Percentiles rank a stretch among this genome's conserved stretches.
Evolutionary conservation across 768 basidiomycete genomes (phyloP).

Genomic region (Favolaschia claudopus): DNA sequence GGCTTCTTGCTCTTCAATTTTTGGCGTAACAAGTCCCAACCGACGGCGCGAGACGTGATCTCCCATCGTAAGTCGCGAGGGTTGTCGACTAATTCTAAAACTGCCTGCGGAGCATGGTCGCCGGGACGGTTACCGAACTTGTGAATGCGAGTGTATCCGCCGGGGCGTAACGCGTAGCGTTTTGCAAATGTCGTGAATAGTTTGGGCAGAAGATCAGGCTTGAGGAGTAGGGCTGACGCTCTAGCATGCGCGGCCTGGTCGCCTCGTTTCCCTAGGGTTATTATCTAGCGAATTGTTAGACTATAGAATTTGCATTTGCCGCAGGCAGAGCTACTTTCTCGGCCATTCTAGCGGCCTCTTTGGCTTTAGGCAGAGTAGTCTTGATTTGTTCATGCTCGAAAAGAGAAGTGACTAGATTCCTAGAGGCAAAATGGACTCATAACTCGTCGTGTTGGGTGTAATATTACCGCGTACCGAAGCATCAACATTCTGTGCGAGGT

Average conservation of each 20-base stretch:
- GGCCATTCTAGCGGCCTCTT: conserved; percentile 88
- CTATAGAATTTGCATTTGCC: conserved; percentile 28
- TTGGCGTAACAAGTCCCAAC: conserved; percentile 77
- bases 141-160: conserved; percentile 95
- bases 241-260: conserved; percentile 70
- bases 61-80: conserved; percentile 89
- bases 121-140: conserved; percentile 89
- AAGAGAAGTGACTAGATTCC: conserved; percentile 93
- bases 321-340: conserved; percentile 68
- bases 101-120: conserved; percentile 92
- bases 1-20: conserved; percentile 56
- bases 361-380: conserved; percentile 95
- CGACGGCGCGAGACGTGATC: conserved; percentile 87
- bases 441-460: background rate
- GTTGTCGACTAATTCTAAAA: conserved; percentile 95
- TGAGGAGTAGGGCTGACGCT: conserved; percentile 83
- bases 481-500: conserved; percentile 93
- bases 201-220: conserved; percentile 75
- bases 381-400: conserved; percentile 95
- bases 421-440: conserved; percentile 38
- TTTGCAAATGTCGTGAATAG: conserved; percentile 81
- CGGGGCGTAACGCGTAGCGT: conserved; percentile 83
- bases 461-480: conserved; percentile 83
- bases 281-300: conserved; percentile 61
- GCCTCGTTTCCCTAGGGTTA: conserved; percentile 91